Base-by-base conservation (phyloP, 495 filamentous ascomycete genomes). In the Talaromyces liani region DNA sequence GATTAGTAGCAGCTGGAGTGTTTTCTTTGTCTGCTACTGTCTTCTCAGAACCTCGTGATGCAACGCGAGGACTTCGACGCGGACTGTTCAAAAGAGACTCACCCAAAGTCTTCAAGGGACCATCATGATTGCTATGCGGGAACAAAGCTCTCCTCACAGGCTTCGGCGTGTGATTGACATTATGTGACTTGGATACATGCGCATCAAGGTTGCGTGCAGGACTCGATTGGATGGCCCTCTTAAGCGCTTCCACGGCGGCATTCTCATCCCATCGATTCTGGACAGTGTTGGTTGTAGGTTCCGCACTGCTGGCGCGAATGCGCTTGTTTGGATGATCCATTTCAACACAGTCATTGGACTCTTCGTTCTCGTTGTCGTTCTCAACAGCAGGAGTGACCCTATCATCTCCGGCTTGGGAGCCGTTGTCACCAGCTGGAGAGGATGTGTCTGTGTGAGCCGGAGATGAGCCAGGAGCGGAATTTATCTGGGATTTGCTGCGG, bases 131-230 rank as follows among this genome's bases (percentile, higher is more conserved):
- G 2, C 71, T 64, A 65, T 73, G 76, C 60, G 90, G 88, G 75
- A 97, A 97, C 54, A 97, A 80, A 36, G 92, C 74, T 69, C 93
- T 84, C 70, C 91, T 84, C 25, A 88, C 91, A 53, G 82, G 82
- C 66, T 80, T 82, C 27, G 81, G 80, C 45, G 87, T 88, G 20
- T 93, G 77, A 56, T 75, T 73, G 54, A 85, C 83, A 8, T 87
- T 65, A 59, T 65, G 69, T 63, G 60, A 22, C 34, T 68, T 71
- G 61, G 69, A 70, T 65, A 71, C 69, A 60, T 84, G 85, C 41
- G 82, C 85, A 61, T 91, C 88, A 49, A 76, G 72, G 64, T 85
- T 83, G 64, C 83, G 79, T n/a, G 80, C 83, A 14, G 89, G 89
- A 63, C 88, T 91, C 14, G 89, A 91, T 66, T 88, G 85, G 33